Conservation (phyloP, 768 basidiomycete species). For the button mushroom (Agaricus bisporus) region DNA sequence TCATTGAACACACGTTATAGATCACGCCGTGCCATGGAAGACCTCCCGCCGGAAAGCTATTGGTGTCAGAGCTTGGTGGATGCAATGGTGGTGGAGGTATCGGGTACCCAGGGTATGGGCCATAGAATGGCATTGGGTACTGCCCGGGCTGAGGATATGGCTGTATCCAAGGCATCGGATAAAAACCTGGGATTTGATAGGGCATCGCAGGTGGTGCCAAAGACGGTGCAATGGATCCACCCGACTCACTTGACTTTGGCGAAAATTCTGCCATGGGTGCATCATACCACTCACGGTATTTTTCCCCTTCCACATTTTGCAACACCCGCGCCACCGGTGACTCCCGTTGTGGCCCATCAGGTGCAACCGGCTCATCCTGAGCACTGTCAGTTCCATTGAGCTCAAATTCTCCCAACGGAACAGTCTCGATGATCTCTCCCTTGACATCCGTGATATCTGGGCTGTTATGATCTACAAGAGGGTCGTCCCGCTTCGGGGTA, state of each 20-base stretch:
- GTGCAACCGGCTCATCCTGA: not conserved
- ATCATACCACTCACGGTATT: conserved; percentile 14
- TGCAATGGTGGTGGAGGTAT: conserved; percentile 21
- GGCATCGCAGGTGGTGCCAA: conserved; percentile 11
- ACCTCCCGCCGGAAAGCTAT: conserved; percentile 23
- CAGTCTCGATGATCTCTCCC: not conserved
- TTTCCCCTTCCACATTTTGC: not conserved
- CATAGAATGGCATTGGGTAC: conserved; percentile 46
- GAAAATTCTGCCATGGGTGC: conserved; percentile 3
- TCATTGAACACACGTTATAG: conserved; percentile 42
- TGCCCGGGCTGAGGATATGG: conserved; percentile 44
- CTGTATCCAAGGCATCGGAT: conserved; percentile 45
- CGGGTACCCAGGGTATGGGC: conserved; percentile 41
- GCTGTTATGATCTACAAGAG: not conserved
- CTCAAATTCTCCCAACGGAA: not conserved
- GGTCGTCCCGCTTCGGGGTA: not conserved
- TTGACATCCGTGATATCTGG: not conserved
- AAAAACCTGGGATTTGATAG: conserved; percentile 36
- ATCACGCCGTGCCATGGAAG: conserved; percentile 34
- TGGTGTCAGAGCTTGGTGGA: conserved; percentile 31
- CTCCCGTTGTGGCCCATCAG: not conserved
- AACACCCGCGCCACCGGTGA: not conserved
- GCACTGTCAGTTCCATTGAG: not conserved
- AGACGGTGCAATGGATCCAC: not conserved
- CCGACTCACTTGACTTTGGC: not conserved